Conservation (phyloP, 208 protist genomes). For the Entamoeba moshkovskii region DNA sequence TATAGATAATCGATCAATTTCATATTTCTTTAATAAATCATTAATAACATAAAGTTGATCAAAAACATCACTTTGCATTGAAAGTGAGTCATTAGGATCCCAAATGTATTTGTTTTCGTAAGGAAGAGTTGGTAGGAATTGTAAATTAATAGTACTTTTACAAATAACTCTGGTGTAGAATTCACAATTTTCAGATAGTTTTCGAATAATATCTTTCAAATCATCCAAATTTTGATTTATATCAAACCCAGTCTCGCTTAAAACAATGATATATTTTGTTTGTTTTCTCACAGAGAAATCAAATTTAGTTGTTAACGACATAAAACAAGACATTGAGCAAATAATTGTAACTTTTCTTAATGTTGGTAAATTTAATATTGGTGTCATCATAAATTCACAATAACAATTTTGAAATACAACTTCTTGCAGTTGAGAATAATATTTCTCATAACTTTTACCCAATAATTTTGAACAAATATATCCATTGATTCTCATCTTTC, state of each 20-base stretch:
- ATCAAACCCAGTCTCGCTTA: too few relatives aligned
- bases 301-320: background rate
- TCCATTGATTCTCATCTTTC: background rate
- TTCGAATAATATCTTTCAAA: too few relatives aligned
- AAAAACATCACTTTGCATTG: too few relatives aligned
- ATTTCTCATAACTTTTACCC: background rate
- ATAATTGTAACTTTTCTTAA: background rate
- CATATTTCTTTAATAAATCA: too few relatives aligned
- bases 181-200: too few relatives aligned
- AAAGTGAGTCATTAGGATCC: rapidly evolving
- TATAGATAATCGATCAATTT: too few relatives aligned
- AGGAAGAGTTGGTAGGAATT: too few relatives aligned
- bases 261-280: background rate
- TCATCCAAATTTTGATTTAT: too few relatives aligned
- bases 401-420: background rate
- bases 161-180: too few relatives aligned
- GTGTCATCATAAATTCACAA: background rate
- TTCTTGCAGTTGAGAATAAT: background rate
- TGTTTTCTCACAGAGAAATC: background rate
- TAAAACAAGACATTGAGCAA: background rate
- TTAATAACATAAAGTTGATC: too few relatives aligned
- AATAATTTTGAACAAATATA: background rate
- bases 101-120: too few relatives aligned
- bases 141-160: too few relatives aligned
- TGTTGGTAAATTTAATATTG: background rate